Conservation (phyloP, 352 stramenopile species). For the Globisporangium recalcitrans region DNA sequence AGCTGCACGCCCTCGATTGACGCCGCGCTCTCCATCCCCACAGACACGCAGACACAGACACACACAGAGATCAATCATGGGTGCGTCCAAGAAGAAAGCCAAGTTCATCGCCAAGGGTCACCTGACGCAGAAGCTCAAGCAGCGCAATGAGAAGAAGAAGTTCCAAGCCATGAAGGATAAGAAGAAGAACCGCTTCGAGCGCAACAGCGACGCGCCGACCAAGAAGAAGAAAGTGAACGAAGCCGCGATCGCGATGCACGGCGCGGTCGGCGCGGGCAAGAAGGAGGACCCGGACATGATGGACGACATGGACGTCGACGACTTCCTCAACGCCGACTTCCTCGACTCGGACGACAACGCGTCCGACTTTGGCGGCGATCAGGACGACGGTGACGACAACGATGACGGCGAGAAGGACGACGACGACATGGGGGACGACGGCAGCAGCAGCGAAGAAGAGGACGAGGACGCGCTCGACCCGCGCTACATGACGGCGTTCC, state of each 20-base stretch:
- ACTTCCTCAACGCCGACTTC: constrained; percentile 82
- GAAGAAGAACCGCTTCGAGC: constrained; percentile 64
- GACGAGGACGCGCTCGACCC: constrained; percentile 76
- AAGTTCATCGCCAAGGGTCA: constrained; percentile 86
- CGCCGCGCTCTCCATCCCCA: background rate
- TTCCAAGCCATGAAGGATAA: constrained; percentile 75
- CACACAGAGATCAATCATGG: constrained; percentile 28
- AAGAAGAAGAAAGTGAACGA: constrained; percentile 39
- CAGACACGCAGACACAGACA: background rate
- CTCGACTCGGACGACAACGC: constrained; percentile 55
- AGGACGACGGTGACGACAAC: constrained; percentile 18
- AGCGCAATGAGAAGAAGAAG: constrained; percentile 82
- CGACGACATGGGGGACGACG: constrained; percentile 40
- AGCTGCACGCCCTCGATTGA: background rate
- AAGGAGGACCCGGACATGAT: constrained; percentile 77
- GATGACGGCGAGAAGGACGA: constrained; percentile 31
- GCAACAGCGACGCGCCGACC: constrained; percentile 53
- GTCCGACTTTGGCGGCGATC: constrained; percentile 20
- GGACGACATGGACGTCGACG: constrained; percentile 86
- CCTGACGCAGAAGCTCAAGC: constrained; percentile 73
- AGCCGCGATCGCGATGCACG: constrained; percentile 14
- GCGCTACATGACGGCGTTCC: constrained; percentile 60
- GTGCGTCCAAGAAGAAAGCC: constrained; percentile 79
- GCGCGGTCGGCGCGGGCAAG: constrained; percentile 13
- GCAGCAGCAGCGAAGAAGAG: constrained; percentile 78